Evolutionary conservation across 2,329 filamentous ascomycete genomes (phyloP), one percentile per base, ranked within the genome.

Genomic region (Ophiostoma angusticollis): DNA sequence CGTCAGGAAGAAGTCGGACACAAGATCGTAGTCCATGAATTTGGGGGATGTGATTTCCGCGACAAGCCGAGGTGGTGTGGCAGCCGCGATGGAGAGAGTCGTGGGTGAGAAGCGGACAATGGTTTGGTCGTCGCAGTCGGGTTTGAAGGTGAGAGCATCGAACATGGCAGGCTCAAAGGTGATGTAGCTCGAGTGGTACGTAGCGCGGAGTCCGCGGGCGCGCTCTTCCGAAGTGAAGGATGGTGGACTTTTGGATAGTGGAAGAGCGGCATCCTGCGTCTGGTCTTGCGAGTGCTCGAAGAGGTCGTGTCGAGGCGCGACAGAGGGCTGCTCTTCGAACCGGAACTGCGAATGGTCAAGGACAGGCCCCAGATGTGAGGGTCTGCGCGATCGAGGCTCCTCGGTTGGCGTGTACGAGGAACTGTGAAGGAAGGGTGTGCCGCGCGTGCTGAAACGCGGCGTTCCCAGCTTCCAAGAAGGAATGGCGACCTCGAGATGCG

Each of bases 1-100:
- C 0, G 91, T 96, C 17, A 98, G 72, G 53, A 98, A 98, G 60
- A 98, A 98, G 58, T 98, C 91, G 1, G 91, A 96, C 5, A 98
- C 74, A 5, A 98, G 70, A 52, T 96, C 89, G 56, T 98, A 98
- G 57, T 98, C 89, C 53, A 98, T 75, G 55, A 96, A 95, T 35
- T 78, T 86, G 13, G 91, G 85, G 1, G 91, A 96, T 0, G 91
- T 96, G 46, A 98, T 95, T 60, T 98, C 87, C 11, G 89, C 87
- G 35, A 98, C 84, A 27, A 98, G 75, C 11, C 91, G 80, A 3
- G 87, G 79, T 2, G 89, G 86, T 0, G 86, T 95, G 12, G 91
- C 91, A 24, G 91, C 91, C 22, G 79, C 80, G 16, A 98, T 87
- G 30, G 84, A 73, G 35, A 78, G 77, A 9, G 74, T 75, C 4